Evolutionary conservation across 2,329 filamentous ascomycete genomes (phyloP).

Genomic region (Trichoderma lentiforme): DNA sequence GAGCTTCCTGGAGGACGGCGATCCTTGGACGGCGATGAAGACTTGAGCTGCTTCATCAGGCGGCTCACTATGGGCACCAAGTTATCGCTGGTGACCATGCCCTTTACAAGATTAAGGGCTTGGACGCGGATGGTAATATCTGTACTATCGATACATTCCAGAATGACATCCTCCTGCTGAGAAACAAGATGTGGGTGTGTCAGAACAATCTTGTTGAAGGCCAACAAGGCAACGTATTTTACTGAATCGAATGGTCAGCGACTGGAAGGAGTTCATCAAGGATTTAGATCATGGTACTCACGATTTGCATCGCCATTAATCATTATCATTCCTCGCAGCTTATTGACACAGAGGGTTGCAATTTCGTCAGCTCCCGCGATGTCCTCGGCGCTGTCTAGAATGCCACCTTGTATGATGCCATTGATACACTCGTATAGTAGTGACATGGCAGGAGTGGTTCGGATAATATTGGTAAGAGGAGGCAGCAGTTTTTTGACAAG

Average conservation of each 20-base stretch:
- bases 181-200: constrained; percentile 87
- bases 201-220: constrained; percentile 89
- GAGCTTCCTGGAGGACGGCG: constrained; percentile 41
- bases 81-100: constrained; percentile 89
- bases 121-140: constrained; percentile 95
- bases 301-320: constrained; percentile 90
- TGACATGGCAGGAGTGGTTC: constrained; percentile 97
- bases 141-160: constrained; percentile 91
- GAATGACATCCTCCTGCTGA: constrained; percentile 91
- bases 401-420: constrained; percentile 94
- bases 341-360: constrained; percentile 85
- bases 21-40: constrained; percentile 53
- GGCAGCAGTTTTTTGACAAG: constrained; percentile 88
- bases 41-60: constrained; percentile 80
- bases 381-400: constrained; percentile 78
- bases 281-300: constrained; percentile 44
- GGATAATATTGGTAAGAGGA: constrained; percentile 87
- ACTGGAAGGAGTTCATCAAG: not conserved
- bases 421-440: constrained; percentile 97
- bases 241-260: constrained; percentile 49
- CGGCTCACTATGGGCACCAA: constrained; percentile 80
- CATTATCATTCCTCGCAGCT: constrained; percentile 90
- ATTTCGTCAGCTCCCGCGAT: constrained; percentile 84
- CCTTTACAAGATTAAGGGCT: constrained; percentile 84
- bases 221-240: constrained; percentile 93